Evolutionary conservation across 139 green algal species (phyloP).

Genomic region (Closterium sp.): DNA sequence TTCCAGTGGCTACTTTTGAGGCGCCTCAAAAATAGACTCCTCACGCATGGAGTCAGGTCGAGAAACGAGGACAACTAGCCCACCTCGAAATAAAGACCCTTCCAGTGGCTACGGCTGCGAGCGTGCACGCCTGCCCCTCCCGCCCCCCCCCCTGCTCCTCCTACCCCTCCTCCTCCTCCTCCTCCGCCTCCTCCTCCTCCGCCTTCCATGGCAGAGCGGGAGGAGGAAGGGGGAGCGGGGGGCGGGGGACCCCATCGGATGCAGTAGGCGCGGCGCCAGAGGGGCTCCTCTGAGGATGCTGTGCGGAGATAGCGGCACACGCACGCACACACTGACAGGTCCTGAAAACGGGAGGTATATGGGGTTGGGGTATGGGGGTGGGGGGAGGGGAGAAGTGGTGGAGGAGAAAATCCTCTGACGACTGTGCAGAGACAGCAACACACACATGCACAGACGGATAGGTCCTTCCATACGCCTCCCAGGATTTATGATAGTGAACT

Average conservation of each 20-base stretch:
- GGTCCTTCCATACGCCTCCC: too few relatives aligned
- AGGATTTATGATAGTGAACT: neutral
- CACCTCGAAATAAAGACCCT: too few relatives aligned
- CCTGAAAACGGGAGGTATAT: neutral
- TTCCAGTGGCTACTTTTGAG: too few relatives aligned
- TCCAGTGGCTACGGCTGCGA: too few relatives aligned
- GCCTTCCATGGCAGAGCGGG: neutral
- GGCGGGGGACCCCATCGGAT: neutral
- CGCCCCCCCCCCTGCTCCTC: neutral
- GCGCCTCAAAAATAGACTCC: too few relatives aligned
- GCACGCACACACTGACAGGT: neutral
- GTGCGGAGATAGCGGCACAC: neutral
- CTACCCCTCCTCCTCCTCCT: neutral
- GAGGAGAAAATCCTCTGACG: neutral
- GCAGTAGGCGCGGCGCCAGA: neutral
- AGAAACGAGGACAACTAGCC: neutral
- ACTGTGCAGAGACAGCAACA: too few relatives aligned
- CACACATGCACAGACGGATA: too few relatives aligned
- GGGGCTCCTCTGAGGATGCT: neutral
- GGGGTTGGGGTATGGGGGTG: neutral
- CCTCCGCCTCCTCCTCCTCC: neutral
- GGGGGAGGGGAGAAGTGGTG: neutral
- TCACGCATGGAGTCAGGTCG: too few relatives aligned
- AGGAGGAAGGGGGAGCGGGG: neutral
- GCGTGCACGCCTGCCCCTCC: neutral